phyloP scores from a whole-genome alignment of 257 asterid species.

The Lycium ferocissimum region DNA sequence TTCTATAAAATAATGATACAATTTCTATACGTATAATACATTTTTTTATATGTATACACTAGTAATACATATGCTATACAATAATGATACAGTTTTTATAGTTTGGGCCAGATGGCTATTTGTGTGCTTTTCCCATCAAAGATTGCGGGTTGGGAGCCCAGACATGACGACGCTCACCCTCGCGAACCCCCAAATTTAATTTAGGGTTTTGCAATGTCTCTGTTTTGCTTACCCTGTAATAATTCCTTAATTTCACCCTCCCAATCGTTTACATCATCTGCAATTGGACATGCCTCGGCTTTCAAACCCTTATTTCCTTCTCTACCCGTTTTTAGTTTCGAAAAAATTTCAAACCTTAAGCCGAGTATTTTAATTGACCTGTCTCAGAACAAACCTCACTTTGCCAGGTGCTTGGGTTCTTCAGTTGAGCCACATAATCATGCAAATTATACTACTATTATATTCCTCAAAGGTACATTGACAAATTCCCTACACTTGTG shows the following conservation, averaged over 20 bases:
- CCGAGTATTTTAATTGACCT: neutral
- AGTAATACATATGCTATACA: too few species aligned
- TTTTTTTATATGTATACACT: too few species aligned
- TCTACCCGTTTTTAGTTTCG: neutral
- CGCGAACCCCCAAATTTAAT: neutral
- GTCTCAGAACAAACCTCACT: conserved; percentile 7
- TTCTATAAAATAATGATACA: too few species aligned
- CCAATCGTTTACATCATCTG: neutral
- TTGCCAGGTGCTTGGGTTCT: neutral
- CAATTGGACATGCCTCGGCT: neutral
- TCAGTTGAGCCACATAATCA: neutral
- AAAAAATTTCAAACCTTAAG: neutral
- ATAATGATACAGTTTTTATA: too few species aligned
- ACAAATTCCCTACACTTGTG: neutral
- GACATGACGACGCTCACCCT: too few species aligned
- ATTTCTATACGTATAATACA: too few species aligned
- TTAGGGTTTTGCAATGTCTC: conserved; percentile 23
- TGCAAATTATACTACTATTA: neutral
- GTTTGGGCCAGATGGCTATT: too few species aligned
- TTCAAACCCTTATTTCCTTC: neutral
- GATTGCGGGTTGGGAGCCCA: too few species aligned
- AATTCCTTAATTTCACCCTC: neutral
- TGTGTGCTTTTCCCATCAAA: too few species aligned
- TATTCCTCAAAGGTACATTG: conserved; percentile 22
- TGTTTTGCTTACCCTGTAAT: conserved; percentile 9